A percentile compares a stretch with the other conserved stretches of the same genome.
Conservation (phyloP, 2,329 filamentous ascomycete species). For the Paecilomyces formosus region DNA sequence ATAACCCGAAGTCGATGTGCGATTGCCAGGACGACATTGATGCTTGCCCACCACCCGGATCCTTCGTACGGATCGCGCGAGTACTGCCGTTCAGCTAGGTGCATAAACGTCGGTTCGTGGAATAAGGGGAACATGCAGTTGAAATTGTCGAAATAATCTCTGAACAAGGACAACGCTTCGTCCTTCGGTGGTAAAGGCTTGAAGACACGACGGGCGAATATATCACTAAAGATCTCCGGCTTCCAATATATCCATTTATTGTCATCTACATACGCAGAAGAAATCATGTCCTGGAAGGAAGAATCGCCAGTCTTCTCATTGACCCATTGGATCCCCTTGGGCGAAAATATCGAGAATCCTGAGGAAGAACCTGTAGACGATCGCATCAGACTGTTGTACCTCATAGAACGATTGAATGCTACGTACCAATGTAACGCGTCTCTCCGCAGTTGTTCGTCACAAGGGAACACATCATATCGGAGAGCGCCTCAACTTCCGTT, state of each 20-base stretch:
- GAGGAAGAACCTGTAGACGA: conserved; percentile 70
- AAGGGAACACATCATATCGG: conserved; percentile 98
- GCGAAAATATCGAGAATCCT: conserved; percentile 97
- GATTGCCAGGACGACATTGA: conserved; percentile 91
- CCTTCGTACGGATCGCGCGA: conserved; percentile 87
- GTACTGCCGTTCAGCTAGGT: conserved; percentile 89
- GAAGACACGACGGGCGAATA: conserved; percentile 81
- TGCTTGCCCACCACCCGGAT: conserved; percentile 95
- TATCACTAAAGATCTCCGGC: conserved; percentile 89
- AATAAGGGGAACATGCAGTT: conserved; percentile 98
- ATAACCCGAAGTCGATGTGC: conserved; percentile 87
- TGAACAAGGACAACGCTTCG: conserved; percentile 80
- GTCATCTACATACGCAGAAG: conserved; percentile 80
- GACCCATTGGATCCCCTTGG: conserved; percentile 96
- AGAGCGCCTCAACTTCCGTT: conserved; percentile 76
- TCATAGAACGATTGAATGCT: not conserved
- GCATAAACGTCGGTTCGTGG: conserved; percentile 97
- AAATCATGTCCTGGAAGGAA: conserved; percentile 93
- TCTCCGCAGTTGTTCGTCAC: conserved; percentile 93
- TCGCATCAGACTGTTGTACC: conserved; percentile 13
- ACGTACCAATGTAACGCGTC: conserved; percentile 84
- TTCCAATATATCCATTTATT: conserved; percentile 98
- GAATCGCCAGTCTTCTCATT: conserved; percentile 95
- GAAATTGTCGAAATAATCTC: conserved; percentile 97
- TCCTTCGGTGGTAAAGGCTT: conserved; percentile 73